phyloP scores from a whole-genome alignment of 2,329 filamentous ascomycete species.

The Aspergillus sp. region DNA sequence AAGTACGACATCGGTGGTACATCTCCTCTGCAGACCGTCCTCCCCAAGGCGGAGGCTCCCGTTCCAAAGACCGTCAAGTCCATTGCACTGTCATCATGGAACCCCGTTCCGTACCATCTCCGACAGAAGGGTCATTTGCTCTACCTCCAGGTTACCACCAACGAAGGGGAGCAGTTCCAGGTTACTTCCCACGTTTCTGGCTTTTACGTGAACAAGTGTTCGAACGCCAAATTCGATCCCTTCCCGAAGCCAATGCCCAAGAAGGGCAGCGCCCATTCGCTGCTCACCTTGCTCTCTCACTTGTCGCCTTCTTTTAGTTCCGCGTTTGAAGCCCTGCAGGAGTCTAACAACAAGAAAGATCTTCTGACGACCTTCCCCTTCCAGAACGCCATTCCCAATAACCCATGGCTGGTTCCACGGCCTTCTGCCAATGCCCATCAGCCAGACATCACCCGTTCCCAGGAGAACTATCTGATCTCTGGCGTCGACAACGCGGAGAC shows the following conservation, averaged over 20 bases:
- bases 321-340: slow-evolving; percentile 68
- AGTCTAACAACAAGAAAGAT: slow-evolving; percentile 76
- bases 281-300: slow-evolving; percentile 67
- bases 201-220: slow-evolving; percentile 95
- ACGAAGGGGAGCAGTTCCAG: slow-evolving; percentile 89
- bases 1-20: slow-evolving; percentile 69
- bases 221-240: slow-evolving; percentile 90
- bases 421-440: slow-evolving; percentile 58
- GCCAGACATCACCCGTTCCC: slow-evolving; percentile 75
- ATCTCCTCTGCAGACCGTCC: slow-evolving; percentile 58
- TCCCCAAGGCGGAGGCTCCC: slow-evolving; percentile 57
- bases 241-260: slow-evolving; percentile 71
- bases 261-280: slow-evolving; percentile 69
- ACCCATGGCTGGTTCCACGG: slow-evolving; percentile 79
- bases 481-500: slow-evolving; percentile 92
- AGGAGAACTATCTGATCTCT: slow-evolving; percentile 83
- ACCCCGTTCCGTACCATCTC: slow-evolving; percentile 85
- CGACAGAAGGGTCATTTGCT: slow-evolving; percentile 86
- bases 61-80: slow-evolving; percentile 86
- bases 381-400: slow-evolving; percentile 84
- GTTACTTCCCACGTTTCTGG: slow-evolving; percentile 89
- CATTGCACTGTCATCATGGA: slow-evolving; percentile 85
- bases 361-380: slow-evolving; percentile 90
- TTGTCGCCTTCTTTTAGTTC: slow-evolving; percentile 75
- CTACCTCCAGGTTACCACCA: slow-evolving; percentile 80